Base-by-base conservation (phyloP, 2,329 filamentous ascomycete genomes). In the Colletotrichum shisoi region DNA sequence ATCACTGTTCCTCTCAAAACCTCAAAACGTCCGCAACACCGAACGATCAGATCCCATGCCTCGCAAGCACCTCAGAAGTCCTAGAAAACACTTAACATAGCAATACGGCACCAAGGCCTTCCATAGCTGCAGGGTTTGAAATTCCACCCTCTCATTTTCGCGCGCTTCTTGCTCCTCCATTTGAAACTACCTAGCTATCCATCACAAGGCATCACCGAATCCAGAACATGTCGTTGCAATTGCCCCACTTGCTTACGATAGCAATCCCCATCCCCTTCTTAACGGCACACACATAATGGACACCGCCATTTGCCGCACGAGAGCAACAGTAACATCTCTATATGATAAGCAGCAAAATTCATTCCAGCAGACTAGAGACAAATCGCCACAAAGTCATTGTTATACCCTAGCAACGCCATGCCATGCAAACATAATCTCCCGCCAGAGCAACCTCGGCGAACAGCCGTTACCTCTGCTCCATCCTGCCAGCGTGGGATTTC, bases 21-120 rank as follows among this genome's bases (percentile, higher is more conserved):
- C 49, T 81, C 79, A 71, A 87, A 89, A 39, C 83, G 84, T 2
- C 86, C 87, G 1, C 84, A 87, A 71, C 89, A 87, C 87, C 87
- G 89, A 46, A 89, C 84, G 11, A 89, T 77, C 65, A 89, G 79
- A 9, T 84, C 87, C 2, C 86, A 87, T 3, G 85, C 87, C 15
- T 77, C 4, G 24, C 27, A 31, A 31, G 27, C 27, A 8, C 27
- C 27, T 31, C 6, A 31, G 27, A 31, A 31, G 27, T 4, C 27
- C 27, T 31, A 31, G 27, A 31, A 31, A 31, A 31, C 27, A 27
- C 24, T 5, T 5, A 27, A 27, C 24, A 6, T 27, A 27, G 4
- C 24, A 27, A 31, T 34, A 34, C 31, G 31, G 7, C 31, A 11
- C 31, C 7, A 9, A 8, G 31, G 7, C 31, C 31, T 34, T 34